Percentiles rank a stretch among this genome's conserved stretches.
Evolutionary conservation across 208 protist genomes (phyloP).

Genomic region (Leptomonas pyrrhocoris): DNA sequence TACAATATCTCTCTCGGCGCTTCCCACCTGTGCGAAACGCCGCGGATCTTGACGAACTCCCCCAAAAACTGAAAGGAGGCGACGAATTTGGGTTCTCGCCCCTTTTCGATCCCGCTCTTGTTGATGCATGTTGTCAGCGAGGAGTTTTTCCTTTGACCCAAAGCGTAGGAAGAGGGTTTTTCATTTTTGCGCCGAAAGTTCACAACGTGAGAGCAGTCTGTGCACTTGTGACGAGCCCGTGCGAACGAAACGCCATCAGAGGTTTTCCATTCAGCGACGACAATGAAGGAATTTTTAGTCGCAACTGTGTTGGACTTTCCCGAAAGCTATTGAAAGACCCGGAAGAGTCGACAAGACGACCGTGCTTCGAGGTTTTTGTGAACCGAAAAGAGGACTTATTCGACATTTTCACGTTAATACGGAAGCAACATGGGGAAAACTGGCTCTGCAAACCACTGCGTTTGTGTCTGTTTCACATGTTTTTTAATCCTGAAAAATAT

Average conservation of each 20-base stretch:
- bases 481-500: constrained; percentile 54
- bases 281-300: constrained; percentile 34
- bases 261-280: constrained; percentile 43
- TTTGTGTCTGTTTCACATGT: constrained; percentile 70
- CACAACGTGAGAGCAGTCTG: constrained; percentile 58
- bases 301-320: constrained; percentile 40
- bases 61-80: constrained; percentile 25
- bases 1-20: constrained; percentile 37
- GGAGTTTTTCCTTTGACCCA: constrained; percentile 80
- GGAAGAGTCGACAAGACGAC: constrained; percentile 21
- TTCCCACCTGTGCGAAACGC: constrained; percentile 39
- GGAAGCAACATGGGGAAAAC: constrained; percentile 77
- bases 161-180: constrained; percentile 28
- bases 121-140: constrained; percentile 70
- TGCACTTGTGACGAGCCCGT: constrained; percentile 28
- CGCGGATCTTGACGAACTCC: constrained; percentile 50
- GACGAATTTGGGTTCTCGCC: constrained; percentile 72
- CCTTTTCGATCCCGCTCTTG: constrained; percentile 65
- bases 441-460: constrained; percentile 84
- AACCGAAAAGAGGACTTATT: constrained; percentile 71
- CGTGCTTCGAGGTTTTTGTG: constrained; percentile 69
- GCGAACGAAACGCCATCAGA: constrained; percentile 29
- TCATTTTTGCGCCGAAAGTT: constrained; percentile 74
- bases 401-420: constrained; percentile 66
- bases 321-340: constrained; percentile 48